Percentiles rank a stretch among this genome's conserved stretches.
phyloP scores from a whole-genome alignment of 208 protist genomes.

The Acanthamoeba culbertsoni region DNA sequence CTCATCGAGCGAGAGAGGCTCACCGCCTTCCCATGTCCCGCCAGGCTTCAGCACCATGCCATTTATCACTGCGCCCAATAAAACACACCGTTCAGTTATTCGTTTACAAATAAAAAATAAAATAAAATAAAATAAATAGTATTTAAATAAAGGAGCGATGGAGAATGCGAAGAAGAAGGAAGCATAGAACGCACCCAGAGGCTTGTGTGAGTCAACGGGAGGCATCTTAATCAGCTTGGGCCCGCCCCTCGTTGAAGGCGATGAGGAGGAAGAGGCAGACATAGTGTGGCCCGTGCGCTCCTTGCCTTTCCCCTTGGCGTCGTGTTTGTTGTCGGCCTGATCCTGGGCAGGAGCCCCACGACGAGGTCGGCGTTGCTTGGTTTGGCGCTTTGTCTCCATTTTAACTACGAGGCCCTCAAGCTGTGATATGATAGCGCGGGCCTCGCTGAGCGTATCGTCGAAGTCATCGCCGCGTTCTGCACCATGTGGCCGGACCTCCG shows the following conservation, averaged over 20 bases:
- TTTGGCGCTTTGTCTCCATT: constrained; percentile 1
- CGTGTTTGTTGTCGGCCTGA: background rate
- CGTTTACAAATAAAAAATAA: background rate
- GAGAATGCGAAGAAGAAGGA: too few relatives aligned
- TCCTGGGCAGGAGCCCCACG: background rate
- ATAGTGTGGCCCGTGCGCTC: background rate
- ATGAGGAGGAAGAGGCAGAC: background rate
- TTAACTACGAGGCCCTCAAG: background rate
- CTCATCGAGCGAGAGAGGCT: background rate
- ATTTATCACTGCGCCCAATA: background rate
- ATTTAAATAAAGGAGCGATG: background rate
- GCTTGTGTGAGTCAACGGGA: background rate
- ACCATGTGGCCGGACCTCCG: background rate
- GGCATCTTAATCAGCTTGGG: background rate
- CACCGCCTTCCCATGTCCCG: background rate
- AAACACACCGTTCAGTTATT: background rate
- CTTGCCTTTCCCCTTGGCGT: background rate
- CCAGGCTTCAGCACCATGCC: background rate
- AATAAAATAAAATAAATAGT: background rate
- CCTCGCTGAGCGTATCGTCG: background rate
- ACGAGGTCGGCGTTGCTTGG: background rate
- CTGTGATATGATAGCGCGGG: background rate
- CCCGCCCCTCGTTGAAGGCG: background rate
- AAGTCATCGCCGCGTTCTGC: background rate
- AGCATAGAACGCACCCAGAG: background rate